Conservation (phyloP, 1,139 yeast species). For the Lodderomyces metapsilosis region DNA sequence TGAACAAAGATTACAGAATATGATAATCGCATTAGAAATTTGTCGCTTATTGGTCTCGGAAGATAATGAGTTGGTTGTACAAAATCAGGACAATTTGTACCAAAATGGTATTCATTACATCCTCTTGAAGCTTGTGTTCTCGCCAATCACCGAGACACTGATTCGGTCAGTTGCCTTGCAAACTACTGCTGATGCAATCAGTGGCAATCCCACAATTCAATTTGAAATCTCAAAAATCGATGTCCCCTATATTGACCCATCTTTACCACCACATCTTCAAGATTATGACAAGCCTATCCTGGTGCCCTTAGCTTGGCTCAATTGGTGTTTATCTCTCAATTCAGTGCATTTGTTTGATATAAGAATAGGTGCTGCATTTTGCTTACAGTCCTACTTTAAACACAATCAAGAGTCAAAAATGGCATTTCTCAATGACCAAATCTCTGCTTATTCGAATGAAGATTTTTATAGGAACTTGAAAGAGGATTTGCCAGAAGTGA, state of each 20-base stretch:
- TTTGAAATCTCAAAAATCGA: conserved; percentile 73
- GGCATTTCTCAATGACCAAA: conserved; percentile 66
- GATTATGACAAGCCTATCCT: conserved; percentile 46
- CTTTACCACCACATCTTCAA: conserved; percentile 54
- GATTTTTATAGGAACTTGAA: conserved; percentile 15
- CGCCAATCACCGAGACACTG: conserved; percentile 56
- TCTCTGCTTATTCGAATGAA: conserved; percentile 41
- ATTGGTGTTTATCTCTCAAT: conserved; percentile 77
- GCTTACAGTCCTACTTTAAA: conserved; percentile 67
- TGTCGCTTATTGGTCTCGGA: conserved; percentile 72
- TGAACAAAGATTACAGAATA: conserved; percentile 66
- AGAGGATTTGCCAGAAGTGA: conserved; percentile 3
- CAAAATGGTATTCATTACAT: conserved; percentile 63
- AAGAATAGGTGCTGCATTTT: conserved; percentile 65
- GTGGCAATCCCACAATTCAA: conserved; percentile 64
- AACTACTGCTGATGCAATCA: conserved; percentile 74
- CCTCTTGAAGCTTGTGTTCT: conserved; percentile 68
- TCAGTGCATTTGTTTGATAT: conserved; percentile 84
- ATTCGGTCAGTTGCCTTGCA: conserved; percentile 67
- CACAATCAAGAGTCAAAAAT: conserved; percentile 62
- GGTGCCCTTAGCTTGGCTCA: conserved; percentile 69
- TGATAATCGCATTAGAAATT: conserved; percentile 67
- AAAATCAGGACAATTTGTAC: conserved; percentile 63
- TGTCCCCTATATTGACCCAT: conserved; percentile 87
- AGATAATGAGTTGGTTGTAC: conserved; percentile 63